Percentiles rank a stretch among this genome's conserved stretches.
phyloP scores from a whole-genome alignment of 164 flowering plant species.

The Magnolia officinalis region DNA sequence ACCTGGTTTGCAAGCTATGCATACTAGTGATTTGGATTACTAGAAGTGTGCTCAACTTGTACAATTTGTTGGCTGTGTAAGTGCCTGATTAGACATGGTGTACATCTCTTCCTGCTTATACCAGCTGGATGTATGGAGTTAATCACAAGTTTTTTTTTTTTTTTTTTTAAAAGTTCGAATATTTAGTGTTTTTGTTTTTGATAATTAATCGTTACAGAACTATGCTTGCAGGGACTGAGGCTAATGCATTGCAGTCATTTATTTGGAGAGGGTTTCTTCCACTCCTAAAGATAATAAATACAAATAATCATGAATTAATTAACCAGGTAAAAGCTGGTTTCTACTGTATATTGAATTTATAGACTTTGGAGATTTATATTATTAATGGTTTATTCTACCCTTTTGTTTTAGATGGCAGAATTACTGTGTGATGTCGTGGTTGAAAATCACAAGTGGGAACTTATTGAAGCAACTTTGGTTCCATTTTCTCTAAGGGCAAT shows the following conservation, averaged over 20 bases:
- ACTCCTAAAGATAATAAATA: slow-evolving; percentile 35
- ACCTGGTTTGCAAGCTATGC: no score
- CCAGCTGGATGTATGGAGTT: not conserved
- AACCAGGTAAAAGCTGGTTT: slow-evolving; percentile 46
- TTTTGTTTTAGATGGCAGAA: slow-evolving; percentile 45
- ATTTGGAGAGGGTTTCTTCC: slow-evolving; percentile 65
- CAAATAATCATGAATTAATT: slow-evolving; percentile 43
- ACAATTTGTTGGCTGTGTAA: no score
- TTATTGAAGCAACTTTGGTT: slow-evolving; percentile 55
- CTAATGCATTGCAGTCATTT: slow-evolving; percentile 30
- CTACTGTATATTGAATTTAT: not conserved
- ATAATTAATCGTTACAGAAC: no score
- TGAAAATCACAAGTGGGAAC: slow-evolving; percentile 45
- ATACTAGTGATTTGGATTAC: no score
- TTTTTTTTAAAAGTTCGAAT: not conserved
- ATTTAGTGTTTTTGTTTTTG: slow-evolving; percentile 1
- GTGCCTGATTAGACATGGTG: not conserved
- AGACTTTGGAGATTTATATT: not conserved
- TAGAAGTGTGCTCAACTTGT: no score
- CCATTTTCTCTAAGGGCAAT: slow-evolving; percentile 53
- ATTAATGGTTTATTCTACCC: not conserved
- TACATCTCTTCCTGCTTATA: not conserved
- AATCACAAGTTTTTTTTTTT: not conserved
- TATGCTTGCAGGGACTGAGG: slow-evolving; percentile 22
- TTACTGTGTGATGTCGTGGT: slow-evolving; percentile 50